Evolutionary conservation across 345 rosid species (phyloP), one percentile per base, ranked within the genome.

Genomic region (Mercurialis annua): DNA sequence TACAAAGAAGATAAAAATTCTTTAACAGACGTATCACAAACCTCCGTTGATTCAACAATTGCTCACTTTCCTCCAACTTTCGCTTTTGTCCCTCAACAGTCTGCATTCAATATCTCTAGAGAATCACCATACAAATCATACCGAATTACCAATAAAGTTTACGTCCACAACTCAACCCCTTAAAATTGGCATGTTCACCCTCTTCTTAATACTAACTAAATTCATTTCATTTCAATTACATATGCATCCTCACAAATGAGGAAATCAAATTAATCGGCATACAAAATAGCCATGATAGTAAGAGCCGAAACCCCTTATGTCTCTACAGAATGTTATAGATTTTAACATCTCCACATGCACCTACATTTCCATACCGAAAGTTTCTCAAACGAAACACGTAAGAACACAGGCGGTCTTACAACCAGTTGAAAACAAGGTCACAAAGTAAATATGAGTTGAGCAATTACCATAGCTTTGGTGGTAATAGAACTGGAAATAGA

Each of bases 41-140:
- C 88, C 83, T 88, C 71, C 92, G 69, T 65, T 85, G 90, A 64
- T 81, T 79, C 6, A 84, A 79, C 71, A 83, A 54, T 60, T 80
- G 90, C 57, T 79, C 83, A n/a, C 80, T 79, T 67, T 87, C 90
- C 61, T 90, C 96, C 38, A 88, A 59, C 79, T 86, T 88, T 66
- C 65, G 42, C 78, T 87, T 88, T 78, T 93, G 87, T 58, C 82
- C 86, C 72, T 92, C 86, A 42, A 88, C 89, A 12, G 92, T 87
- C 96, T 87, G 69, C 61, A 81, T 49, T 49, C 69, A 51, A 68
- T 34, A 53, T 66, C 12, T 17, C 29, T 23, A 63, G 61, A 18
- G 34, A n/a, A 33, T 31, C 15, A 65, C 15, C 5, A 68, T 40
- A 40, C 3, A 52, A 42, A 40, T 51, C 47, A 62, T 36, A 55